These are phyloP conservation scores for Amanita rubescens DNA, from an alignment of 768 basidiomycete genomes.

Conservation along the genomic window DNA sequence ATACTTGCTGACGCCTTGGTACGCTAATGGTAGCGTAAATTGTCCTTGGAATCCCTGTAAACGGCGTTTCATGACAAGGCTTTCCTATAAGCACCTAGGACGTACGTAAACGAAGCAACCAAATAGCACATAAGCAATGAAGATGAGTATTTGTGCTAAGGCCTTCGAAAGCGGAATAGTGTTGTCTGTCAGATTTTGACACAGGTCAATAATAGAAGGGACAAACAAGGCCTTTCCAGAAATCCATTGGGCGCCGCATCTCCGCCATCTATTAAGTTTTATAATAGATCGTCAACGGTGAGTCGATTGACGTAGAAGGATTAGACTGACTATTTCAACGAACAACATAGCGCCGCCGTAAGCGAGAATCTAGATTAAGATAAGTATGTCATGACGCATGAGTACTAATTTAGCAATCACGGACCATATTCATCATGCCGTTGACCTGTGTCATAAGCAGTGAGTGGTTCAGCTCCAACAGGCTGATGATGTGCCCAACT, in stretches of 20 bases:
- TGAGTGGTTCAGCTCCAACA: not conserved
- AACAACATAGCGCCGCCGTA: constrained; percentile 48
- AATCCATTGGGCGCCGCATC: constrained; percentile 62
- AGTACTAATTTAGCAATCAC: not conserved
- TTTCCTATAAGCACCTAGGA: not conserved
- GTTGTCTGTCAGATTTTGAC: not conserved
- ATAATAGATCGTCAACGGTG: too few relatives aligned
- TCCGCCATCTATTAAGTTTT: constrained; percentile 62
- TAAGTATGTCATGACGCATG: not conserved
- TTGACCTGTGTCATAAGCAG: constrained; percentile 31
- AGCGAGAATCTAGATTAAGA: constrained; percentile 35
- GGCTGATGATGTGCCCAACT: not conserved
- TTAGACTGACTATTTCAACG: constrained; percentile 30
- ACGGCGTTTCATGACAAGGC: not conserved
- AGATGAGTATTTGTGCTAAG: constrained; percentile 44
- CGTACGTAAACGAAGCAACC: constrained; percentile 43
- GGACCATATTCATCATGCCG: constrained; percentile 56
- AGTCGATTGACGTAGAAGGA: too few relatives aligned
- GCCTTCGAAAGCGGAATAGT: constrained; percentile 14
- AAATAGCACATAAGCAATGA: constrained; percentile 48
- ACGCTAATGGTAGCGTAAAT: constrained; percentile 43
- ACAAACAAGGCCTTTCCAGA: constrained; percentile 58
- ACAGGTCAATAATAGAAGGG: not conserved
- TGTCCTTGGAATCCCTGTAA: constrained; percentile 52
- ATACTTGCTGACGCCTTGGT: constrained; percentile 37